These are phyloP conservation scores for Podospora tetraspora DNA, from an alignment of 495 filamentous ascomycete species.

Conservation along the genomic window DNA sequence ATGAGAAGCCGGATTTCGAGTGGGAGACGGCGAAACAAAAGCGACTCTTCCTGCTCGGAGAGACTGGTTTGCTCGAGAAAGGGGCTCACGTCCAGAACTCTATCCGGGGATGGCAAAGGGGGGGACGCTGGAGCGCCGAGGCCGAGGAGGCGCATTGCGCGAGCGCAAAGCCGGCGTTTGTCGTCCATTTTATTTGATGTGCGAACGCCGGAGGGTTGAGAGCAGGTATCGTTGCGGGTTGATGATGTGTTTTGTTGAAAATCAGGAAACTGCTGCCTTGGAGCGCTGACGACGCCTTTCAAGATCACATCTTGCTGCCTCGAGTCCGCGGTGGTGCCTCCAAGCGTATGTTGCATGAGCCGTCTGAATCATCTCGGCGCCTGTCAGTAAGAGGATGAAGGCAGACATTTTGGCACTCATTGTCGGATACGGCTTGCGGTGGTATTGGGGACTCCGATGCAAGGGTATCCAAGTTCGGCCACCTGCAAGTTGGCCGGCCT, in stretches of 20 bases:
- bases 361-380: background rate
- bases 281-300: background rate
- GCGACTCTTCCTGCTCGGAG: background rate
- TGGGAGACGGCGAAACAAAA: background rate
- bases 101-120: background rate
- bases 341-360: background rate
- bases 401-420: too few species aligned
- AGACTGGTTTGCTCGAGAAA: background rate
- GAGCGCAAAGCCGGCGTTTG: background rate
- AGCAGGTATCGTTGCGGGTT: background rate
- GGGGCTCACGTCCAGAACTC: background rate
- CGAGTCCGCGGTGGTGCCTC: background rate
- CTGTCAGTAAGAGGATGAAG: background rate
- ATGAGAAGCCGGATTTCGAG: slow-evolving; percentile 1
- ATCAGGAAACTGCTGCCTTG: background rate
- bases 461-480: background rate
- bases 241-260: background rate
- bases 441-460: background rate
- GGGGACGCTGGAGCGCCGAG: background rate
- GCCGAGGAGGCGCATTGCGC: background rate
- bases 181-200: background rate
- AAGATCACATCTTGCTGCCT: background rate
- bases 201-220: background rate
- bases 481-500: background rate
- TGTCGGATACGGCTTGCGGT: too few species aligned